Evolutionary conservation across 345 rosid species (phyloP).

Genomic region (Eucalyptus cloeziana): DNA sequence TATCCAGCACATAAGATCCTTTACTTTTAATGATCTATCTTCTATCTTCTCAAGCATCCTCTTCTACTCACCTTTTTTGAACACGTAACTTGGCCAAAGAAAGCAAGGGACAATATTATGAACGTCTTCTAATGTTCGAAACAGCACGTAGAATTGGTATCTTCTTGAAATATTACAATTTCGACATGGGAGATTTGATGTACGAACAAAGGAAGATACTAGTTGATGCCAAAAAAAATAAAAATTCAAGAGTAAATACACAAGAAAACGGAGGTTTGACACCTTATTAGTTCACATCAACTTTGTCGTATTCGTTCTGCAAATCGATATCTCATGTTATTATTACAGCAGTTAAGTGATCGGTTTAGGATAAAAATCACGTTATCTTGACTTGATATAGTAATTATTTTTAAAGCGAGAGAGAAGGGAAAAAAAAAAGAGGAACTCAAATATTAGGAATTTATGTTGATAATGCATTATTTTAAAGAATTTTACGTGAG

Average conservation of each 20-base stretch:
- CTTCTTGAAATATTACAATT: neutral
- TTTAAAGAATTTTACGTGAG: neutral
- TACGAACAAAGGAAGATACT: fast-evolving
- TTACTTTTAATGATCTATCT: no score
- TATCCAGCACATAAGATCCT: neutral
- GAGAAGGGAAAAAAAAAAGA: neutral
- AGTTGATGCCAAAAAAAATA: neutral
- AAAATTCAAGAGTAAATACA: neutral
- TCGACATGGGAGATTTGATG: neutral
- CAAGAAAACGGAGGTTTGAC: fast-evolving
- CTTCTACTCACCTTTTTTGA: neutral
- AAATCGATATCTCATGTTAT: fast-evolving
- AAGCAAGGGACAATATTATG: neutral
- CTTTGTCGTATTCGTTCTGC: fast-evolving
- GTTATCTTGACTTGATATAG: fast-evolving
- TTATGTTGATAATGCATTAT: neutral
- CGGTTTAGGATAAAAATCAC: fast-evolving
- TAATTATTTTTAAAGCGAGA: neutral
- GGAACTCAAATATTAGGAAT: neutral
- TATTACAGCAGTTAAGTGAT: fast-evolving
- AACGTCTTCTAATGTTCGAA: neutral
- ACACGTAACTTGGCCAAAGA: neutral
- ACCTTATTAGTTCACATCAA: fast-evolving
- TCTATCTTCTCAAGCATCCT: neutral
- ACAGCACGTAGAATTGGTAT: fast-evolving